Base-by-base conservation (phyloP, 768 basidiomycete genomes). In the Thelephora aurantiotincta region DNA sequence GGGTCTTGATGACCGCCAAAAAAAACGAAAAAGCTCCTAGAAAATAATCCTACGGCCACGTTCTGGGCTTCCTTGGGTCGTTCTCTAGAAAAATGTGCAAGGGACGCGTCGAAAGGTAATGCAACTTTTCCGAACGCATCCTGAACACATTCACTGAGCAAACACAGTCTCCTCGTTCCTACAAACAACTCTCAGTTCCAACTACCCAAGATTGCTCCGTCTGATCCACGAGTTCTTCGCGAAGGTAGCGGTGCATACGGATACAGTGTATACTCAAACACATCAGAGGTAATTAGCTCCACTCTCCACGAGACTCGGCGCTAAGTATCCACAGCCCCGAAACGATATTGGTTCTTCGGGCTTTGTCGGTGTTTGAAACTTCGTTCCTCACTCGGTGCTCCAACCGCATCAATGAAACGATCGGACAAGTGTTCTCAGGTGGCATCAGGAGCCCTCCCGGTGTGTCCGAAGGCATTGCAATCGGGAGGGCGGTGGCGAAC, bases 141-240 rank as follows among this genome's bases (percentile, higher is more conserved):
- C 12, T 13, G 11, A 36, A 18, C 18, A 2, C 41, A 11, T 14
- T 35, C 51, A 13, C 35, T 20, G 33, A 18, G 13, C 37, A 20
- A 19, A 38, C 35, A n/a, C 52, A 96, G 91, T 73, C 14, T 97
- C 94, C 0, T 74, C 78, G 0, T 98, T 98, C 62, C 63, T 97
- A 11, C 92, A 97, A 55, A 91, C 93, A 56, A 87, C 88, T 3
- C 66, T 99, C 35, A 80, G 82, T 54, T 69, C 78, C 2, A 85
- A 87, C 14, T 98, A 98, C 64, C 90, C 93, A 2, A 76, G 77
- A 44, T 69, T 99, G 2, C 62, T 99, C 7, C 76, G 96, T 9
- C 72, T 97, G 2, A 93, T 99, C 65, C 96, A 99, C 48, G 91
- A 92, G 35, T 96, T 99, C 66, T 99, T 99, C 60, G 79, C 84